Conservation (phyloP, 2,329 filamentous ascomycete genomes). For the Cytospora piceicola region DNA sequence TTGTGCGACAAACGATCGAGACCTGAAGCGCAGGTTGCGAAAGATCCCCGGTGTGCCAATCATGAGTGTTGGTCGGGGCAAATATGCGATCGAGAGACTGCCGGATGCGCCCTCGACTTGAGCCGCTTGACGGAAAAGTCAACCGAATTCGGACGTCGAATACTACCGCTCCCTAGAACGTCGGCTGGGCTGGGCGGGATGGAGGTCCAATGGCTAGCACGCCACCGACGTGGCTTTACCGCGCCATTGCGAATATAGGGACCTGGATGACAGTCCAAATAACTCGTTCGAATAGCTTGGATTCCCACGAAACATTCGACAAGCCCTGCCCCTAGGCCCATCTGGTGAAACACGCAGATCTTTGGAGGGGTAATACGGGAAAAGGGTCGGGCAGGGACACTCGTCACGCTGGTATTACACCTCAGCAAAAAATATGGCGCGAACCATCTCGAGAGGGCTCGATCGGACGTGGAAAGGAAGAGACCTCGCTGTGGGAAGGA, state of each 20-base stretch:
- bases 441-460: not conserved
- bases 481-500: not conserved
- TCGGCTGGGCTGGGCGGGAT: not conserved
- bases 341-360: not conserved
- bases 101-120: conserved; percentile 77
- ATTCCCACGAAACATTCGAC: not conserved
- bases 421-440: not conserved
- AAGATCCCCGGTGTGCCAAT: conserved; percentile 72
- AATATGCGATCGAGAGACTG: conserved; percentile 92
- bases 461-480: not conserved
- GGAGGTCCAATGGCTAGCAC: not conserved
- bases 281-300: not conserved
- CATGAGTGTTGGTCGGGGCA: conserved; percentile 82
- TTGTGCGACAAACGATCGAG: conserved; percentile 75
- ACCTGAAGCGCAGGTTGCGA: conserved; percentile 79
- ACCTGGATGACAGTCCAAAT: not conserved
- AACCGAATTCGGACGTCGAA: not conserved
- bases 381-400: not conserved
- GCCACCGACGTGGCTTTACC: not conserved
- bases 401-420: not conserved
- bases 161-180: not conserved
- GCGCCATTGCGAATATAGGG: not conserved
- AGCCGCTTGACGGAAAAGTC: conserved; percentile 16
- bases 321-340: not conserved
- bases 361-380: not conserved